Base-by-base conservation (phyloP, 805 yeast species). In the Schwanniomyces occidentalis region DNA sequence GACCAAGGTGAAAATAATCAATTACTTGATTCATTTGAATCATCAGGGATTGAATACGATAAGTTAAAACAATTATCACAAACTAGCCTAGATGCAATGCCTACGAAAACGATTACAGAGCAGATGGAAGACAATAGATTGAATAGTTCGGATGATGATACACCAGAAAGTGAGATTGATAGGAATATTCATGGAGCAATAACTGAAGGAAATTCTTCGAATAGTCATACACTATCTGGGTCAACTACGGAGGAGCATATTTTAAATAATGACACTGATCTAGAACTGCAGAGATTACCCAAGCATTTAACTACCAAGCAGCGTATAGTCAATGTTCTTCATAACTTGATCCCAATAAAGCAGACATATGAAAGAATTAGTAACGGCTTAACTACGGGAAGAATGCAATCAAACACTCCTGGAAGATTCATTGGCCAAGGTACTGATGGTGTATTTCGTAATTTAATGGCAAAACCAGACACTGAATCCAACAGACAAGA, bases 381-480 rank as follows among this genome's bases (percentile, higher is more conserved):
- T 38, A 68, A 68, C 41, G 73, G 73, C 4, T 35, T 66, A 16
- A 44, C 54, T 25, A 66, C 71, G 4, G 73, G 73, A 13, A 49
- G 73, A 40, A 63, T 68, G 61, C 72, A 65, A 41, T 38, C 65
- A 18, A 65, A 65, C 36, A 44, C 52, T 6, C 71, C 71, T 52
- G 82, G 52, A 42, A 65, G 55, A 49, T 67, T 67, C 34, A 58
- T 68, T 5, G 73, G 73, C 4, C 73, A 63, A 34, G 73, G 73
- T 8, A 68, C 73, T 8, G 99, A 93, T 56, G 99, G 98, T 8
- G 99, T 93, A 3, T 93, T 93, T 60, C 80, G 93, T 32, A 93
- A 93, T 58, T 58, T 93, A 48, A 76, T 85, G 49, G 98, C 98
- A 3, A 91, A 90, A 52, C 96, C 96, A 4, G 91, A 82, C 30